These are phyloP conservation scores for Podila horticola DNA, from an alignment of 192 early-diverging fungal species.

Conservation along the genomic window DNA sequence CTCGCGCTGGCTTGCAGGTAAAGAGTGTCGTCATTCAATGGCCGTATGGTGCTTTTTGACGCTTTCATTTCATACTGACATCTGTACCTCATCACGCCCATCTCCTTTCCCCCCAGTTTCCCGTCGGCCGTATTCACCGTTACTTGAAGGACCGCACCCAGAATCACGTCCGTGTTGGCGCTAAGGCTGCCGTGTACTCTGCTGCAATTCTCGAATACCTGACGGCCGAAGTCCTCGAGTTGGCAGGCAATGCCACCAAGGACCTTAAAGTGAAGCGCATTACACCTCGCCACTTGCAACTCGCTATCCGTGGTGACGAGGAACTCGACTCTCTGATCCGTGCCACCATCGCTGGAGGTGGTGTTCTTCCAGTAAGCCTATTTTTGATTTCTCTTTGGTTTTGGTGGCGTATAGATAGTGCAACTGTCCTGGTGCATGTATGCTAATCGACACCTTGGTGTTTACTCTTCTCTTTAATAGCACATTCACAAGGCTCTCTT, in stretches of 20 bases:
- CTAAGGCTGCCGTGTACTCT: constrained; percentile 91
- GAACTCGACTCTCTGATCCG: constrained; percentile 90
- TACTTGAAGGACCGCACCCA: constrained; percentile 86
- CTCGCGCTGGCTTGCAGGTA: constrained; percentile 72
- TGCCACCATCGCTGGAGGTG: constrained; percentile 91
- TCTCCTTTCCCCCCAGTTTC: constrained; percentile 68
- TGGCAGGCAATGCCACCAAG: constrained; percentile 92
- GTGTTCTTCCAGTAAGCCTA: constrained; percentile 72
- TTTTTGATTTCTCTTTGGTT: background rate
- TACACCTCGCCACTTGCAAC: constrained; percentile 88
- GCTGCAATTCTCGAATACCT: constrained; percentile 94
- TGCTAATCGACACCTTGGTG: background rate
- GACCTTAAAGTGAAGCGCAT: constrained; percentile 93
- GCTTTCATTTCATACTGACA: too few species aligned
- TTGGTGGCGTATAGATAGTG: background rate
- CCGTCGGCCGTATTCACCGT: constrained; percentile 94
- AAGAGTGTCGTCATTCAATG: background rate
- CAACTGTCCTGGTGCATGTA: background rate
- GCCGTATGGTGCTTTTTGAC: background rate
- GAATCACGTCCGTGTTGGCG: constrained; percentile 86
- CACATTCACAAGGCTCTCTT: constrained; percentile 73
- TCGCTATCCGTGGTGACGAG: constrained; percentile 93
- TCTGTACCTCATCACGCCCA: too few species aligned
- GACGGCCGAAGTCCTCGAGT: constrained; percentile 92
- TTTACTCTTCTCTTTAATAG: constrained; percentile 18